Evolutionary conservation across 176 grass and related monocot species (phyloP).

Genomic region (Aegilops tauschii): DNA sequence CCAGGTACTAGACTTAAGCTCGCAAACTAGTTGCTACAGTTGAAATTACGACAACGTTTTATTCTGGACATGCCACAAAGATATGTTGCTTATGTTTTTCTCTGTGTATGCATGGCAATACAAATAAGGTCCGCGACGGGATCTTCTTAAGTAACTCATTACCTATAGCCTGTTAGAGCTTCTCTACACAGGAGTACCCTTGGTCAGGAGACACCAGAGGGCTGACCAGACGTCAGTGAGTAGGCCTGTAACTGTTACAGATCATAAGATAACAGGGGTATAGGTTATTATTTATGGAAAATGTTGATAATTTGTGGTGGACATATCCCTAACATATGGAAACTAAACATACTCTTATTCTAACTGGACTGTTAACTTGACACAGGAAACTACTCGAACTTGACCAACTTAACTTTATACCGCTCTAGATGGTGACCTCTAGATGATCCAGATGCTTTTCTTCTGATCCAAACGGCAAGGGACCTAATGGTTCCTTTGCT

Average conservation of each 20-base stretch:
- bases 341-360: not conserved
- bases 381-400: not conserved
- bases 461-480: not conserved
- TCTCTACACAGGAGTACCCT: not conserved
- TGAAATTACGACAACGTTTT: not conserved
- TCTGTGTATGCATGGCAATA: not conserved
- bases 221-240: not conserved
- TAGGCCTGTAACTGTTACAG: not conserved
- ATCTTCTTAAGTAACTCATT: constrained; percentile 15
- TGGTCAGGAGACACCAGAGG: not conserved
- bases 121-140: not conserved
- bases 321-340: not conserved
- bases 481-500: not conserved
- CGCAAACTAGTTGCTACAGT: not conserved
- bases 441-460: not conserved
- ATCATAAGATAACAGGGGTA: not conserved
- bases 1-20: constrained; percentile 51
- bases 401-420: not conserved
- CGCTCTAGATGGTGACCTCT: not conserved
- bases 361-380: not conserved
- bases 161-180: not conserved
- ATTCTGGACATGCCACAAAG: not conserved
- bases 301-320: not conserved
- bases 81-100: not conserved
- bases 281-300: not conserved